Percentiles rank a stretch among this genome's conserved stretches.
Conservation (phyloP, 1,284 basidiomycete genomes). For the Schizophyllum commune region DNA sequence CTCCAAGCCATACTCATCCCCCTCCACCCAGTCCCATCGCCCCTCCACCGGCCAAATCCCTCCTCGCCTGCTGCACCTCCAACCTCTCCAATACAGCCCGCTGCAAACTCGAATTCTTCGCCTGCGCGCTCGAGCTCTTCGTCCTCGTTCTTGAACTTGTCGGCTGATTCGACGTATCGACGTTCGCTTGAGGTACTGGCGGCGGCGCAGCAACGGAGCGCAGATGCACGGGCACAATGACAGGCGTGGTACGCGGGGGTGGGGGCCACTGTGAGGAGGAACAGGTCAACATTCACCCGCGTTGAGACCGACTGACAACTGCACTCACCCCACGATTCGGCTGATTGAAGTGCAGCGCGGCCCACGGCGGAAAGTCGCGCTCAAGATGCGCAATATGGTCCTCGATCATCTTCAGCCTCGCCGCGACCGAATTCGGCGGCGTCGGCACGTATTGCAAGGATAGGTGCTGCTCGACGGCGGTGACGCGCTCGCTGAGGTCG, state of each 20-base stretch:
- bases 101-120: conserved; percentile 39
- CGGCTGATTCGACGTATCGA: conserved; percentile 1
- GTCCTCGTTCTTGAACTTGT: conserved; percentile 26
- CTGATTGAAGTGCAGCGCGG: conserved; percentile 75
- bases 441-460: conserved; percentile 69
- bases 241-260: conserved; percentile 62
- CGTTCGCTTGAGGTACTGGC: conserved; percentile 5
- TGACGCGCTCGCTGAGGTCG: conserved; percentile 54
- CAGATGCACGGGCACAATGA: conserved; percentile 63
- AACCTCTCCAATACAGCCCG: conserved; percentile 66
- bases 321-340: conserved; percentile 69
- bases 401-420: conserved; percentile 61
- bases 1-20: background rate
- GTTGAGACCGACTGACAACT: too few relatives aligned
- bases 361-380: conserved; percentile 76
- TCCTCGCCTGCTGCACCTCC: conserved; percentile 68
- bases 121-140: conserved; percentile 29
- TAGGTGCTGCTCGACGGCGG: conserved; percentile 60
- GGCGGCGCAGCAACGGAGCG: conserved; percentile 24
- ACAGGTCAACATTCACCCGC: too few relatives aligned
- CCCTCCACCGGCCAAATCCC: conserved; percentile 36
- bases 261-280: conserved; percentile 57
- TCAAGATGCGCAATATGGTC: conserved; percentile 68
- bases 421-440: conserved; percentile 51
- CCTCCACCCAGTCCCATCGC: background rate